phyloP scores from a whole-genome alignment of 306 rosid genomes.

The Cyclanthera cordifolia region DNA sequence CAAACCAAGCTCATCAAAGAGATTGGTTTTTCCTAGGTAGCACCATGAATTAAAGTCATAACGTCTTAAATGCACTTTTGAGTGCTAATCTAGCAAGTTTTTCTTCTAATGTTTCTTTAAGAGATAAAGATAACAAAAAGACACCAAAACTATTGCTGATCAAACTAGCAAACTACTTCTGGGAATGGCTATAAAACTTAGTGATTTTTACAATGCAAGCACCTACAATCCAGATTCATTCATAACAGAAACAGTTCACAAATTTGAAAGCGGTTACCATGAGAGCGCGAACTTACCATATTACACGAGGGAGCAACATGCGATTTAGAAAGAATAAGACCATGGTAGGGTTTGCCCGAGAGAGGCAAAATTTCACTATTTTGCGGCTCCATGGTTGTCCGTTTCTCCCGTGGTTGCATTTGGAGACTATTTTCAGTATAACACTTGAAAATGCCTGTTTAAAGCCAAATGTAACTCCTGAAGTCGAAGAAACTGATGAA shows the following conservation, averaged over 20 bases:
- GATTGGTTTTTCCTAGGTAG: too few species aligned
- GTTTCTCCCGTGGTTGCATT: background rate
- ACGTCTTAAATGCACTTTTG: too few species aligned
- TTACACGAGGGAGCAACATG: conserved; percentile 14
- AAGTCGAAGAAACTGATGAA: background rate
- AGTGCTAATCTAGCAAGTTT: background rate
- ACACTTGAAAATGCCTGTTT: background rate
- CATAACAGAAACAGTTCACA: background rate
- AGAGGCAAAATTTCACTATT: conserved; percentile 35
- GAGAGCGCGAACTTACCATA: conserved; percentile 27
- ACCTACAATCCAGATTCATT: background rate
- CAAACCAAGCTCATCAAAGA: too few species aligned
- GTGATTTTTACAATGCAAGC: background rate
- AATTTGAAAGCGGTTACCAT: background rate
- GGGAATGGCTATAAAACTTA: too few species aligned
- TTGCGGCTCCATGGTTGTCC: conserved; percentile 12
- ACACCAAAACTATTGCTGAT: background rate
- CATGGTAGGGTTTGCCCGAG: conserved; percentile 28
- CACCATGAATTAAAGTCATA: too few species aligned
- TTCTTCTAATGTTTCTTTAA: background rate
- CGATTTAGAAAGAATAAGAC: conserved; percentile 22
- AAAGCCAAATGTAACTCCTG: background rate
- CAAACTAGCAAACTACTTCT: background rate
- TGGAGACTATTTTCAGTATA: background rate
- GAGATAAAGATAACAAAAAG: background rate